A percentile compares a stretch with the other conserved stretches of the same genome.
These are phyloP conservation scores for Dichotomopilus funicola DNA, from an alignment of 2,329 filamentous ascomycete species.

Conservation along the genomic window DNA sequence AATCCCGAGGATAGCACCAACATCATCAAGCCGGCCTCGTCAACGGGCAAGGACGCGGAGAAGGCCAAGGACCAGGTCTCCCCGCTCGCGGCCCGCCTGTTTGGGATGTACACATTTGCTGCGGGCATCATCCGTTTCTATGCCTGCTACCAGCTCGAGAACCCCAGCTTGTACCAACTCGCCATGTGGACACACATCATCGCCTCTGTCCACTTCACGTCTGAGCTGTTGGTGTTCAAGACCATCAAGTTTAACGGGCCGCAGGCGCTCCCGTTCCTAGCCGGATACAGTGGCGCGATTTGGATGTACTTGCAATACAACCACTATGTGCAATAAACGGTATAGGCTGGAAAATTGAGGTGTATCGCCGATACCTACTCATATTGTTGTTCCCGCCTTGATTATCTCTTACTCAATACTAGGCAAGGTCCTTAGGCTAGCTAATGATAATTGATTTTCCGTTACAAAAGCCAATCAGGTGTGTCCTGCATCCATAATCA, in stretches of 20 bases:
- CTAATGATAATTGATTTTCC: constrained; percentile 9
- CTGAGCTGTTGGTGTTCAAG: constrained; percentile 74
- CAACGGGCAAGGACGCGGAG: constrained; percentile 38
- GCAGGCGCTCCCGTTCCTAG: constrained; percentile 49
- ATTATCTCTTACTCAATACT: background rate
- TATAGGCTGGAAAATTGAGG: background rate
- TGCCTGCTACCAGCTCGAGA: constrained; percentile 72
- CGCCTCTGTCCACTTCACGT: constrained; percentile 70
- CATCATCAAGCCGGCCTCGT: constrained; percentile 43
- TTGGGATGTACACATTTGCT: constrained; percentile 83
- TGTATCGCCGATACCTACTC: too few relatives aligned
- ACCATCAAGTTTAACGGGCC: constrained; percentile 60
- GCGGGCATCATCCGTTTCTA: constrained; percentile 72
- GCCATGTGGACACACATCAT: constrained; percentile 76
- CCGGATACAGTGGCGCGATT: constrained; percentile 38
- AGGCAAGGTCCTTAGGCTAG: background rate
- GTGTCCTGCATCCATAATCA: background rate
- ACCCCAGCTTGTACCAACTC: constrained; percentile 69
- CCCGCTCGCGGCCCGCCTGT: constrained; percentile 69
- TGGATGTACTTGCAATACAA: constrained; percentile 64
- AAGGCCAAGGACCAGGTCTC: constrained; percentile 58
- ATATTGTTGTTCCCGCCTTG: background rate
- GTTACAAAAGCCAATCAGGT: background rate
- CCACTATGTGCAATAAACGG: constrained; percentile 53
- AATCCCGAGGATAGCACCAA: constrained; percentile 48